Evolutionary conservation across 2,329 filamentous ascomycete species (phyloP).

Genomic region (Meredithiella fracta): DNA sequence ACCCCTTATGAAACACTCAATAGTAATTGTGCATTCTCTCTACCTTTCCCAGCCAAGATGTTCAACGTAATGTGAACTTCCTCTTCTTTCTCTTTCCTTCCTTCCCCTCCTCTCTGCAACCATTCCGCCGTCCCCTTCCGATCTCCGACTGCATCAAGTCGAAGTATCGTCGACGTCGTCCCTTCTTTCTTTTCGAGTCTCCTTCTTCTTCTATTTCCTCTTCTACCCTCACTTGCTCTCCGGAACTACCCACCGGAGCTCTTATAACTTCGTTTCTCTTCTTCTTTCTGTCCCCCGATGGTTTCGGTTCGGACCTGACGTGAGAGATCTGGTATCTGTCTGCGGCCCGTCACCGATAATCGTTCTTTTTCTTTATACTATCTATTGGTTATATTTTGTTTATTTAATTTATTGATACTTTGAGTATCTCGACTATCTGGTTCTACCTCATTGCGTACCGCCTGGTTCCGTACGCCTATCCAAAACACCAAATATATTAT

Average conservation of each 20-base stretch:
- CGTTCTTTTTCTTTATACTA: not conserved
- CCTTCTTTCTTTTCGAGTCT: not conserved
- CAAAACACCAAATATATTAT: not conserved
- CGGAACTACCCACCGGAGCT: not conserved
- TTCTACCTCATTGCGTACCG: no score
- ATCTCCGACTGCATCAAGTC: not conserved
- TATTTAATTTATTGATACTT: conserved; percentile 3
- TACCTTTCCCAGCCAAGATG: no score
- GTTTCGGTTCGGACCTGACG: conserved; percentile 10
- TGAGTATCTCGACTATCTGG: conserved; percentile 2
- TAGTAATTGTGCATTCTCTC: conserved; percentile 4
- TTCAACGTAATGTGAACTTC: conserved; percentile 1
- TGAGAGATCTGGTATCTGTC: conserved; percentile 13
- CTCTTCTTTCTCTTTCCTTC: conserved; percentile 7
- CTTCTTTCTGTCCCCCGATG: not conserved
- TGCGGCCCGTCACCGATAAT: not conserved
- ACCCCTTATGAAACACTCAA: no score
- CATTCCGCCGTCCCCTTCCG: not conserved
- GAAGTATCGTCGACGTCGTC: not conserved
- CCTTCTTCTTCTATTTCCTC: not conserved
- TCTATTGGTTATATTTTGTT: conserved; percentile 8
- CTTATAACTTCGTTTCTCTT: not conserved
- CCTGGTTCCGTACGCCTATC: not conserved
- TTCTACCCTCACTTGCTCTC: not conserved
- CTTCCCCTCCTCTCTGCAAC: not conserved